Evolutionary conservation across 805 yeast genomes (phyloP).

Genomic region (Osmozyma mogii): DNA sequence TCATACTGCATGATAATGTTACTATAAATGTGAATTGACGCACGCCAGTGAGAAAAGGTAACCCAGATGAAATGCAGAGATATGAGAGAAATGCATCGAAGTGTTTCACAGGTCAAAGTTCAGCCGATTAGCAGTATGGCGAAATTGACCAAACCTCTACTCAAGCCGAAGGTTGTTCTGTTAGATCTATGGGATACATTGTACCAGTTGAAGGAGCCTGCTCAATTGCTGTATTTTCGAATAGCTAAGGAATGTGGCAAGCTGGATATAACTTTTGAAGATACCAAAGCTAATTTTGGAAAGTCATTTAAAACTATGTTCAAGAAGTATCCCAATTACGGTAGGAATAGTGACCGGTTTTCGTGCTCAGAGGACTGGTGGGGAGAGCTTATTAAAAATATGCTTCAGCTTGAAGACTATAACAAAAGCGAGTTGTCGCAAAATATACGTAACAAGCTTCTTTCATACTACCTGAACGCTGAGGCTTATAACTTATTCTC

Average conservation of each 20-base stretch:
- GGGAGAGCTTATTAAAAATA: conserved; percentile 38
- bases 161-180: conserved; percentile 45
- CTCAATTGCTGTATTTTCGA: conserved; percentile 49
- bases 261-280: no score
- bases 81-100: no score
- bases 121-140: no score
- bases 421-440: conserved; percentile 15
- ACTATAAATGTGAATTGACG: no score
- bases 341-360: conserved; percentile 30
- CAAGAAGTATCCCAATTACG: conserved; percentile 51
- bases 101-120: no score
- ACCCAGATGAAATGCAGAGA: no score
- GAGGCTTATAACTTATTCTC: conserved; percentile 47
- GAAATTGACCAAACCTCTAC: no score
- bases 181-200: conserved; percentile 66
- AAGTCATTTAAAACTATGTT: conserved; percentile 28
- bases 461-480: conserved; percentile 39
- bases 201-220: conserved; percentile 48
- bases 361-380: conserved; percentile 44
- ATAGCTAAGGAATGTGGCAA: no score
- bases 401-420: conserved; percentile 32
- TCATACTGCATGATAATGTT: no score
- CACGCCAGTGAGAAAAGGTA: no score
- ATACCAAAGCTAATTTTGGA: conserved; percentile 20
- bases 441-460: conserved; percentile 37